Evolutionary conservation across 2,329 filamentous ascomycete genomes (phyloP), one percentile per base, ranked within the genome.

Genomic region (Fusarium newnesense): DNA sequence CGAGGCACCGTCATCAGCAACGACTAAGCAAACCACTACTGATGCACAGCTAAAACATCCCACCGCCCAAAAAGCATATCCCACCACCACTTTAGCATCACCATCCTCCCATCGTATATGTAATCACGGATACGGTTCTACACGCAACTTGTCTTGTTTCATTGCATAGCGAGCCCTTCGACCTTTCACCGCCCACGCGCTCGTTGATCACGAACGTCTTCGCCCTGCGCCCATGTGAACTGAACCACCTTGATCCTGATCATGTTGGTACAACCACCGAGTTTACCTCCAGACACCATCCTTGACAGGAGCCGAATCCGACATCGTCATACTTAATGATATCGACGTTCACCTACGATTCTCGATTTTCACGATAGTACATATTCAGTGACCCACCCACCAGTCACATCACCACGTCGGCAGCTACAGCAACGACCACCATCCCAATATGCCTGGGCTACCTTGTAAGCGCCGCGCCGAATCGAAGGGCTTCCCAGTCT

Each of bases 401-500:
- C 34, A 58, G 50, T 60, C 56, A 39, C 46, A 53, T 39, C 54
- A 60, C 21, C n/a, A 30, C 53, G 32, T 49, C 57, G 37, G 24
- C 59, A 58, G 59, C 47, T 43, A 49, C 24, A 64, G 34, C 42
- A 50, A 60, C 66, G 52, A 58, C 37, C 42, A 56, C 39, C 28
- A 68, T 37, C 40, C 34, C 82, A 87, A 80, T 74, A 89, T 90
- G 88, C 88, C 88, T 79, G 85, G 87, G 71, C 83, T 89, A 79
- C 88, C 88, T 79, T 84, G 87, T 89, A 82, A 80, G 86, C 79
- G 42, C 67, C 34, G 39, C 67, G 34, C 42, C 44, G n/a, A 49
- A 57, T 36, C 47, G 46, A 47, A 53, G 21, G 37, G 66, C 58
- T 67, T 36, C 37, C 34, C 30, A 61, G 62, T 54, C 75, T 77